Conservation (phyloP, 805 yeast genomes). For the Candida corydali region DNA sequence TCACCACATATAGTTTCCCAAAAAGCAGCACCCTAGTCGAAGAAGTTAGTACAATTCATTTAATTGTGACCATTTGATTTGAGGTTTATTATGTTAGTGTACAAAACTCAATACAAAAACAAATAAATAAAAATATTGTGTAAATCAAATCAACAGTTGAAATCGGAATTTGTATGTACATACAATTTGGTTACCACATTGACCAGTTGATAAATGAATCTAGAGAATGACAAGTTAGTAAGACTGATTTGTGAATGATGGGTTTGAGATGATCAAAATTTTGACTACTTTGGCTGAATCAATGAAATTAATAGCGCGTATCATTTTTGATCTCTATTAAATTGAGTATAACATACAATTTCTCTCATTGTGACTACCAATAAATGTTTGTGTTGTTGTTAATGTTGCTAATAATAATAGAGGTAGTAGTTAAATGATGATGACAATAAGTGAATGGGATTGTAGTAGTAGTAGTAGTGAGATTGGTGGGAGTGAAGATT, state of each 20-base stretch:
- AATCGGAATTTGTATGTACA: slow-evolving; percentile 22
- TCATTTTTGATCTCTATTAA: background rate
- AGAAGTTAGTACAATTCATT: slow-evolving; percentile 17
- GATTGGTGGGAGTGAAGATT: background rate
- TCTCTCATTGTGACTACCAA: slow-evolving; percentile 16
- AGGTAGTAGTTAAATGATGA: background rate
- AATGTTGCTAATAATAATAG: too few relatives aligned
- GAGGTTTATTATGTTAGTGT: slow-evolving; percentile 2
- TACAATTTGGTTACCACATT: slow-evolving; percentile 97
- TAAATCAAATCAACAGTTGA: background rate
- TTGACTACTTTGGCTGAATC: background rate
- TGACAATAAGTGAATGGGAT: background rate
- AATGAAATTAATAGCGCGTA: background rate
- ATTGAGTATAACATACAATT: slow-evolving; percentile 15
- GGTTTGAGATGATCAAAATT: background rate
- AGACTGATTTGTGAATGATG: background rate
- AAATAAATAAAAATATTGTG: background rate
- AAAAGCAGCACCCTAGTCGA: slow-evolving; percentile 73
- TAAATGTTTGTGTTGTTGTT: background rate
- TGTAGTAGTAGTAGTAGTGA: background rate
- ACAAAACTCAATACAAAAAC: slow-evolving; percentile 1
- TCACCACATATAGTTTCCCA: slow-evolving; percentile 92
- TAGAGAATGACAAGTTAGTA: slow-evolving; percentile 21
- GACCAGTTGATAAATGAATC: slow-evolving; percentile 97
- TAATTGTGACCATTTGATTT: slow-evolving; percentile 1